Evolutionary conservation across 1,284 basidiomycete species (phyloP).

Genomic region (Fomitopsis betulina): DNA sequence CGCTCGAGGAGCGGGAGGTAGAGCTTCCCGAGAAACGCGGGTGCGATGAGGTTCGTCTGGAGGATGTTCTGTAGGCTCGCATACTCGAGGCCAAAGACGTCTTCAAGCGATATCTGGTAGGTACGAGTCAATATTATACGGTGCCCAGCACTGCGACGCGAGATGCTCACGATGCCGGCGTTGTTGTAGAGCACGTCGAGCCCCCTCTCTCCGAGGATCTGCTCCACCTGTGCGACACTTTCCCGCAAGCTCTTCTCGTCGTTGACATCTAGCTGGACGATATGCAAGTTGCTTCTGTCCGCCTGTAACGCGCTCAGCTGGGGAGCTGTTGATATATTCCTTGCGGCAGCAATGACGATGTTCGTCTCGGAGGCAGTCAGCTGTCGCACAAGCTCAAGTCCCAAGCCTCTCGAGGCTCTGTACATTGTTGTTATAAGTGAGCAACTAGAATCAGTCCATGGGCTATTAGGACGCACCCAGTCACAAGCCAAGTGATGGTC

Average conservation of each 20-base stretch:
- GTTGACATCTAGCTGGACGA: slow-evolving; percentile 27
- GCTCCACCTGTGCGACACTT: slow-evolving; percentile 15
- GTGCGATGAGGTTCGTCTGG: slow-evolving; percentile 29
- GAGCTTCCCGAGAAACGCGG: slow-evolving; percentile 25
- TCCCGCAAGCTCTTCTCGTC: slow-evolving; percentile 20
- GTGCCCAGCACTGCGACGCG: too few species aligned
- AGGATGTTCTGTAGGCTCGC: slow-evolving; percentile 16
- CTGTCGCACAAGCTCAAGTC: neutral
- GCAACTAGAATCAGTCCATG: too few species aligned
- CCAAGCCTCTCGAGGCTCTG: neutral
- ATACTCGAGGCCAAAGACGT: slow-evolving; percentile 19
- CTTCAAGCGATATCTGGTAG: slow-evolving; percentile 7
- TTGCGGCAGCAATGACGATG: slow-evolving; percentile 35
- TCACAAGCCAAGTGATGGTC: too few species aligned
- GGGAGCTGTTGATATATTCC: neutral
- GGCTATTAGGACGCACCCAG: too few species aligned
- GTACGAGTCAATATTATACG: neutral
- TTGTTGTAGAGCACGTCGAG: slow-evolving; percentile 37
- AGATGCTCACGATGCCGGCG: slow-evolving; percentile 27
- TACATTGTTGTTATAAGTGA: too few species aligned
- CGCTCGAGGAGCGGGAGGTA: slow-evolving; percentile 28
- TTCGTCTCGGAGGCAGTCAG: slow-evolving; percentile 28
- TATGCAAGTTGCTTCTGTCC: slow-evolving; percentile 19
- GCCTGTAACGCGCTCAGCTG: neutral
- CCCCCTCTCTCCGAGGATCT: slow-evolving; percentile 22